Conservation (phyloP, 805 yeast genomes). For the Monosporozyma aerobia region DNA sequence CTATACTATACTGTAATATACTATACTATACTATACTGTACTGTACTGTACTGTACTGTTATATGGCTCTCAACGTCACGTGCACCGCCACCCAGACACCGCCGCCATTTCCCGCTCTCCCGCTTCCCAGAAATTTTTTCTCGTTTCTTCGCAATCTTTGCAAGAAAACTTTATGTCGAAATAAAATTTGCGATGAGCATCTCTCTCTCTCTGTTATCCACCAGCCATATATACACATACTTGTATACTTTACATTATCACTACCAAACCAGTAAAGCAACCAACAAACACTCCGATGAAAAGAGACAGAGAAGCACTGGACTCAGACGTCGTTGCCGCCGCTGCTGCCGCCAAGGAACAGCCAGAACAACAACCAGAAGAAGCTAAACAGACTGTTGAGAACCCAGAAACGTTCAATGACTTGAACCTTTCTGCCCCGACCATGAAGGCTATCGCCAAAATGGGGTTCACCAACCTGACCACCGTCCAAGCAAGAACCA, state of each 20-base stretch:
- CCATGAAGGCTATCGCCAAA: slow-evolving; percentile 66
- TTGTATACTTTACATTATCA: no score
- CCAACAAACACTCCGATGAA: slow-evolving; percentile 7
- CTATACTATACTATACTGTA: no score
- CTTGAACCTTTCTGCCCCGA: slow-evolving; percentile 68
- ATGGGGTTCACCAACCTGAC: slow-evolving; percentile 95
- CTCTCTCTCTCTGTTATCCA: background rate
- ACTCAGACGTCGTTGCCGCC: background rate
- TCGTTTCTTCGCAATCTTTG: no score
- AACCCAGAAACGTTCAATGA: slow-evolving; percentile 1
- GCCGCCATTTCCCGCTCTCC: no score
- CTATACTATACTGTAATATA: background rate
- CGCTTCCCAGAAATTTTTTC: no score
- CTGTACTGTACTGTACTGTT: background rate
- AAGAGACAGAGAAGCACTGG: slow-evolving; percentile 13
- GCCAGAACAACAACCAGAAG: background rate
- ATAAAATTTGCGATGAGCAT: background rate
- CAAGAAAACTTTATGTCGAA: no score
- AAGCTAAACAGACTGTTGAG: background rate
- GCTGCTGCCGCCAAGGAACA: background rate
- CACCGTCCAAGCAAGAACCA: slow-evolving; percentile 87
- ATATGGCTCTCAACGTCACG: no score
- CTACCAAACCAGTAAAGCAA: background rate
- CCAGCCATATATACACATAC: background rate
- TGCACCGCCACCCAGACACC: background rate